A percentile compares a stretch with the other conserved stretches of the same genome.
Evolutionary conservation across 2,329 filamentous ascomycete genomes (phyloP).

Genomic region (Samsoniella hepiali): DNA sequence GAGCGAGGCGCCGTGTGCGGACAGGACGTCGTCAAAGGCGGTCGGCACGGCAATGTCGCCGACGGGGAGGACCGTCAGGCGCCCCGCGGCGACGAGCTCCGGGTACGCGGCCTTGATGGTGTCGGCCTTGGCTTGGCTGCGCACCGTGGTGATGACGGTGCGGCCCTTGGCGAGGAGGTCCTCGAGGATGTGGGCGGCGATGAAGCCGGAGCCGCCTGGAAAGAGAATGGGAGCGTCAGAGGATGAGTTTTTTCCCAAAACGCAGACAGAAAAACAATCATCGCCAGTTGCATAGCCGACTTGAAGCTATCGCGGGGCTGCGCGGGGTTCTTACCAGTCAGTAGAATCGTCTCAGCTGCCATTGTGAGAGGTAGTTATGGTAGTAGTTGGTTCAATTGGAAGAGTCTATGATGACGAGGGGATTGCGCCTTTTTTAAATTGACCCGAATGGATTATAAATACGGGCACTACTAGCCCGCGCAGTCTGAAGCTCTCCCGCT

Average conservation of each 20-base stretch:
- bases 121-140: slow-evolving; percentile 51
- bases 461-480: not conserved
- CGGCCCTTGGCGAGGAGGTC: slow-evolving; percentile 50
- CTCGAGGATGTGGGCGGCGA: slow-evolving; percentile 54
- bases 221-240: not conserved
- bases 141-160: slow-evolving; percentile 54
- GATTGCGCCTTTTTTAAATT: not conserved
- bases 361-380: not conserved
- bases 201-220: slow-evolving; percentile 50
- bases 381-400: not conserved
- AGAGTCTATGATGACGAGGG: not conserved
- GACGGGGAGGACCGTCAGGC: slow-evolving; percentile 58
- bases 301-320: not conserved
- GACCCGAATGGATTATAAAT: not conserved
- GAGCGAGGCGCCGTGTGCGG: slow-evolving; percentile 46
- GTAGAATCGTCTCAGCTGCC: slow-evolving; percentile 11
- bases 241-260: not conserved
- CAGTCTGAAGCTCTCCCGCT: not conserved
- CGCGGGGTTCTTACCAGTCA: slow-evolving; percentile 4
- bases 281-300: not conserved
- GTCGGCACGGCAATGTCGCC: slow-evolving; percentile 70
- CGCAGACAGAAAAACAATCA: too few relatives aligned
- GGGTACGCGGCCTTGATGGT: slow-evolving; percentile 48
- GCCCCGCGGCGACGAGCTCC: slow-evolving; percentile 26
- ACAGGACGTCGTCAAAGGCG: slow-evolving; percentile 67